Percentiles rank a stretch among this genome's conserved stretches.
Evolutionary conservation across 176 grass and related monocot genomes (phyloP).

Genomic region (Rhynchospora tenuis): DNA sequence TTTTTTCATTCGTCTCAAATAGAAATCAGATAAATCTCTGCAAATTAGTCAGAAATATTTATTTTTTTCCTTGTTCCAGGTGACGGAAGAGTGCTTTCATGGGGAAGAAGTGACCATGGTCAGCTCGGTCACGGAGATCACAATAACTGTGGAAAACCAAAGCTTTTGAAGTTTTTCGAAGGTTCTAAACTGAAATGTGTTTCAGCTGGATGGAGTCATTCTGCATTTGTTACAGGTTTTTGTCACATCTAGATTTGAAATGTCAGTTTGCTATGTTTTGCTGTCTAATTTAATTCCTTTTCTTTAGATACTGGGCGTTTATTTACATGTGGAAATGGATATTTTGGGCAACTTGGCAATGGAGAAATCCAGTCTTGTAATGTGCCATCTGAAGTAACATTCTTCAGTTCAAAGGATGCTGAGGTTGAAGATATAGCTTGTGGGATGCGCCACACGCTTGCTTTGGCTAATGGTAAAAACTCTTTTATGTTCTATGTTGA

Average conservation of each 20-base stretch:
- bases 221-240: conserved; percentile 96
- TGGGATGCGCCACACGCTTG: conserved; percentile 92
- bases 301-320: conserved; percentile 61
- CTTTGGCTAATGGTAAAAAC: conserved; percentile 60
- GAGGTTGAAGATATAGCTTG: conserved; percentile 69
- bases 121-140: conserved; percentile 76
- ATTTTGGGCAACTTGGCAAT: conserved; percentile 93
- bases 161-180: conserved; percentile 58
- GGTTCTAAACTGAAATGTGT: conserved; percentile 46
- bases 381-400: conserved; percentile 53
- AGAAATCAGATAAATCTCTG: background rate
- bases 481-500: conserved; percentile 1
- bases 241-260: background rate
- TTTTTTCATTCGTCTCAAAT: conserved; percentile 12
- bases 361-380: conserved; percentile 57
- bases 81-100: conserved; percentile 69
- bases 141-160: conserved; percentile 42
- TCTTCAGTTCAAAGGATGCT: conserved; percentile 45
- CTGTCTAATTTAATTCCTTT: conserved; percentile 38
- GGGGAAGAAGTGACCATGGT: conserved; percentile 73
- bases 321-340: conserved; percentile 87
- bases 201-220: conserved; percentile 97
- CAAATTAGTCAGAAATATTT: conserved; percentile 15
- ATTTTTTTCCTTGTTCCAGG: conserved; percentile 40
- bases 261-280: conserved; percentile 24